Percentiles rank a stretch among this genome's conserved stretches.
Conservation (phyloP, 75 land plant species). For the Larix kaempferi region DNA sequence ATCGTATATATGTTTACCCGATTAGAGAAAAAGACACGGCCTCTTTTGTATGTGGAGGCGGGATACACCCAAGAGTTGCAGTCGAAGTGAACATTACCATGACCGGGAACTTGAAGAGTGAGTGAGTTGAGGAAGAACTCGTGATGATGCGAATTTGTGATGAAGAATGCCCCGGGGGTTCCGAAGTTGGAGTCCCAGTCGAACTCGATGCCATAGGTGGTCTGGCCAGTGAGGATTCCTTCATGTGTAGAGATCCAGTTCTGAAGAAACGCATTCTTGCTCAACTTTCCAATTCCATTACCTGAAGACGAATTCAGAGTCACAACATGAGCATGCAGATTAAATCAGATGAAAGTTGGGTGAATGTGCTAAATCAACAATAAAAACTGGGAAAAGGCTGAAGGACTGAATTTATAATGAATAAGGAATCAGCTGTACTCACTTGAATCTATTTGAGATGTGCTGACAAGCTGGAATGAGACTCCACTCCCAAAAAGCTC, state of each 20-base stretch:
- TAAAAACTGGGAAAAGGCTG: background rate
- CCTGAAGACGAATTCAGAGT: background rate
- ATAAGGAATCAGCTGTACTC: background rate
- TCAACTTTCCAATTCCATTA: background rate
- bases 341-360: too few species aligned
- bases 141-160: slow-evolving; percentile 24
- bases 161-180: slow-evolving; percentile 30
- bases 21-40: slow-evolving; percentile 81
- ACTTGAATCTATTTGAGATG: background rate
- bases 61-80: slow-evolving; percentile 92
- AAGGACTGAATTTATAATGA: too few species aligned
- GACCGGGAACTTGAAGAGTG: slow-evolving; percentile 22
- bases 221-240: background rate
- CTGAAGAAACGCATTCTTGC: background rate
- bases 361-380: too few species aligned
- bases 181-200: slow-evolving; percentile 14
- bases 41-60: slow-evolving; percentile 27
- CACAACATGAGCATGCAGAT: background rate
- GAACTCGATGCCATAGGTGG: slow-evolving; percentile 1
- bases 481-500: slow-evolving; percentile 5
- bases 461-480: slow-evolving; percentile 7
- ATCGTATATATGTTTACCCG: slow-evolving; percentile 44
- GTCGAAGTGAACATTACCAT: slow-evolving; percentile 38
- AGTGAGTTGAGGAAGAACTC: slow-evolving; percentile 23
- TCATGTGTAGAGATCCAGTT: background rate